Evolutionary conservation across 768 basidiomycete genomes (phyloP).

Genomic region (Polyporus arcularius): DNA sequence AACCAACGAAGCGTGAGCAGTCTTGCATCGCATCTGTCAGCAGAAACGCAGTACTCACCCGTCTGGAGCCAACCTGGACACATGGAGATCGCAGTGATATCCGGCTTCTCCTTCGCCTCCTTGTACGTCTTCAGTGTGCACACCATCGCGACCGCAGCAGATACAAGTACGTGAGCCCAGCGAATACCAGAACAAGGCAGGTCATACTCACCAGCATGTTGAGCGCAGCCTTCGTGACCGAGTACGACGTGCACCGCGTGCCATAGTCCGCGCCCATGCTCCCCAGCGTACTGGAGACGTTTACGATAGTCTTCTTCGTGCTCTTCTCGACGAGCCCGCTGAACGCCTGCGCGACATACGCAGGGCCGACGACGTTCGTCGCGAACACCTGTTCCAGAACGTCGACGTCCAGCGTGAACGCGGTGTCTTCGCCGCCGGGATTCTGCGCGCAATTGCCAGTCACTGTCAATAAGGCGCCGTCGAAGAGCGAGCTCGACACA

Average conservation of each 20-base stretch:
- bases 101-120: slow-evolving; percentile 6
- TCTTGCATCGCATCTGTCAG: too few species aligned
- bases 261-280: slow-evolving; percentile 31
- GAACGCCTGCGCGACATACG: slow-evolving; percentile 34
- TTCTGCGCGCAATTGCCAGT: neutral
- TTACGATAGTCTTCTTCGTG: slow-evolving; percentile 33
- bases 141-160: slow-evolving; percentile 12
- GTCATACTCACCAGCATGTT: slow-evolving; percentile 39
- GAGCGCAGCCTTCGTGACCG: slow-evolving; percentile 38
- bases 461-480: neutral
- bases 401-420: slow-evolving; percentile 29
- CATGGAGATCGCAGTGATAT: slow-evolving; percentile 8
- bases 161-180: slow-evolving; percentile 27
- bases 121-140: slow-evolving; percentile 5
- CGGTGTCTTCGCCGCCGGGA: slow-evolving; percentile 23
- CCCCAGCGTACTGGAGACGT: slow-evolving; percentile 34
- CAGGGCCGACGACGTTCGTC: slow-evolving; percentile 38
- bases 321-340: slow-evolving; percentile 34
- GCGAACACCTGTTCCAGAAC: slow-evolving; percentile 27
- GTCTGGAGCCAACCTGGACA: slow-evolving; percentile 17
- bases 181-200: slow-evolving; percentile 23
- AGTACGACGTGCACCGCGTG: slow-evolving; percentile 30
- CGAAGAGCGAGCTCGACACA: neutral
- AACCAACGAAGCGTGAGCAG: too few species aligned
- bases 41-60: neutral